A percentile compares a stretch with the other conserved stretches of the same genome.
phyloP scores from a whole-genome alignment of 768 basidiomycete species.

The Boletus insuetus region DNA sequence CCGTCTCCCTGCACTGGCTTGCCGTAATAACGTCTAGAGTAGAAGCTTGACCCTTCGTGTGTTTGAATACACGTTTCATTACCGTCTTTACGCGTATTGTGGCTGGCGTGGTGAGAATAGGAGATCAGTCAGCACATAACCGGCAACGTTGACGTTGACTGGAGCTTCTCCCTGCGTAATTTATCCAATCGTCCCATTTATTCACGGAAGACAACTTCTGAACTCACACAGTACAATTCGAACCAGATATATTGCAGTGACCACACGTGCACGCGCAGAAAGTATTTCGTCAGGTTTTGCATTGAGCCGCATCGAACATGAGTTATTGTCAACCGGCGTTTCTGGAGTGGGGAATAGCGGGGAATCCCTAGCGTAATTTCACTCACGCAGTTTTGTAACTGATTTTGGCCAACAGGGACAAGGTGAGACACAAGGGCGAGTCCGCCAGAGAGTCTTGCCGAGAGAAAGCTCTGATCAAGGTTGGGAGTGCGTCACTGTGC shows the following conservation, averaged over 20 bases:
- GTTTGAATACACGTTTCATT: slow-evolving; percentile 5
- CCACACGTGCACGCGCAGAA: slow-evolving; percentile 8
- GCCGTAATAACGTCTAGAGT: background rate
- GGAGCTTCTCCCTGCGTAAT: slow-evolving; percentile 3
- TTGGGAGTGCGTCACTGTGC: background rate
- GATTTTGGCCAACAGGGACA: slow-evolving; percentile 2
- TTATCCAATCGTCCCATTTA: background rate
- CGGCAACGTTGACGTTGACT: background rate
- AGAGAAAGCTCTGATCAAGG: background rate
- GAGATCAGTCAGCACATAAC: background rate
- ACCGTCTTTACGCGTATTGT: slow-evolving; percentile 1
- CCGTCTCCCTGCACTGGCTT: background rate
- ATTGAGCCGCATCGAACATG: background rate
- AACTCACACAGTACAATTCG: background rate
- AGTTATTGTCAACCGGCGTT: too few relatives aligned
- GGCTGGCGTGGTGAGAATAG: background rate
- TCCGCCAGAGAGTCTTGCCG: background rate
- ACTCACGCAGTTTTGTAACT: background rate
- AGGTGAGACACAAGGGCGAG: background rate
- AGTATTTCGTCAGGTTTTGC: background rate
- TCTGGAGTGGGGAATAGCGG: background rate
- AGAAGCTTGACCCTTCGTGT: background rate
- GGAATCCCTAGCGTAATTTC: background rate
- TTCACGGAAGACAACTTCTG: background rate
- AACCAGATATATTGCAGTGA: background rate